phyloP scores from a whole-genome alignment of 495 filamentous ascomycete species.

The Aspergillus hancockii region DNA sequence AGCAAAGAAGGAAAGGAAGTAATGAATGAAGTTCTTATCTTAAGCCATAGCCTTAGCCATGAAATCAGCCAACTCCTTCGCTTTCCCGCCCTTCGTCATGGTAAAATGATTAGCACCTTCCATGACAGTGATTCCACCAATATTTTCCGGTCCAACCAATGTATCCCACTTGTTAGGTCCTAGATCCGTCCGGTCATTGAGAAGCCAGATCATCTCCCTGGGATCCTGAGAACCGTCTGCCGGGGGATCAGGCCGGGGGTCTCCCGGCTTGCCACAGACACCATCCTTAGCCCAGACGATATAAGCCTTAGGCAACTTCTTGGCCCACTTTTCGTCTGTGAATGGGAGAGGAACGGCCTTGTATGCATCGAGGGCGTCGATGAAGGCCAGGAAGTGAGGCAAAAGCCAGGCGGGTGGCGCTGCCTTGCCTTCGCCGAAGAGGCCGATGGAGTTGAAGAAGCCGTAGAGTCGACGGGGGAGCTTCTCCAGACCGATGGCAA shows the following conservation, averaged over 20 bases:
- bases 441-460: conserved; percentile 78
- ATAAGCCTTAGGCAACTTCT: conserved; percentile 46
- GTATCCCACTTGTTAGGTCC: conserved; percentile 80
- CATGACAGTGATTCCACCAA: conserved; percentile 27
- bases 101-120: conserved; percentile 45
- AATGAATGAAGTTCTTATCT: background rate
- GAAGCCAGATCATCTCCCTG: conserved; percentile 70
- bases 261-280: conserved; percentile 68
- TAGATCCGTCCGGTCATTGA: conserved; percentile 77
- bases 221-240: conserved; percentile 47
- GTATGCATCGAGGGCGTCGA: conserved; percentile 74
- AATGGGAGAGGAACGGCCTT: conserved; percentile 46
- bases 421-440: conserved; percentile 69
- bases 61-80: conserved; percentile 38
- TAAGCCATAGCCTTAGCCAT: conserved; percentile 17
- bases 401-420: conserved; percentile 68
- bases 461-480: conserved; percentile 73
- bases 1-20: background rate
- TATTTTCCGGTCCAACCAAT: conserved; percentile 55
- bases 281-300: conserved; percentile 82
- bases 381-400: conserved; percentile 78
- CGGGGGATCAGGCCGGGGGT: conserved; percentile 69
- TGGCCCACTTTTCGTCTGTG: conserved; percentile 41
- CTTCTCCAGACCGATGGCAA: conserved; percentile 73
- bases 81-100: conserved; percentile 42